Conservation (phyloP, 306 rosid species). For the Mimosa bimucronata region DNA sequence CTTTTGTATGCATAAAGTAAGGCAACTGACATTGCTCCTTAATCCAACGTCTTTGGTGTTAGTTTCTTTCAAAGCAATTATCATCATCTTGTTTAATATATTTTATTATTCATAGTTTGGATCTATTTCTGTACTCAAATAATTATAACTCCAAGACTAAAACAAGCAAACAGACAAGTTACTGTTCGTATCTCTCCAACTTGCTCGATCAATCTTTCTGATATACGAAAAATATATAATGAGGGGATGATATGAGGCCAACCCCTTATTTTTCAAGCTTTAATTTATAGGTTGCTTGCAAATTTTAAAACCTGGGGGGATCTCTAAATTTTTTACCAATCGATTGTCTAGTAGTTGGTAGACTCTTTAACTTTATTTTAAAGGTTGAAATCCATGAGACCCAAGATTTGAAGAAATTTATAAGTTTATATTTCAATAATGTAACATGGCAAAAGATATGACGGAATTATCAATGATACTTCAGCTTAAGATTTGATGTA, state of each 20-base stretch:
- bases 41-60: conserved; percentile 40
- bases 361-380: conserved; percentile 3
- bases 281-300: conserved; percentile 14
- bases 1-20: conserved; percentile 61
- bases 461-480: not conserved
- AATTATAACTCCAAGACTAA: not conserved
- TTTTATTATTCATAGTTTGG: not conserved
- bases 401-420: not conserved
- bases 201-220: not conserved
- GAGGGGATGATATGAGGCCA: conserved; percentile 33
- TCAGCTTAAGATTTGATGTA: not conserved
- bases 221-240: not conserved
- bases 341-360: not conserved
- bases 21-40: conserved; percentile 53
- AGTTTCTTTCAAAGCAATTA: conserved; percentile 23
- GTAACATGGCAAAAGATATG: not conserved
- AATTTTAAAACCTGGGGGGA: conserved; percentile 13
- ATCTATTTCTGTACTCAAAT: not conserved
- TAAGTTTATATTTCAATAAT: not conserved
- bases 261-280: conserved; percentile 5
- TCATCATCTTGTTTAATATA: conserved; percentile 12
- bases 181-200: not conserved
- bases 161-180: not conserved
- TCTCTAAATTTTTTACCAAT: conserved; percentile 3
- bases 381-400: conserved; percentile 5